Evolutionary conservation across 805 yeast genomes (phyloP), one percentile per base, ranked within the genome.

Genomic region (Zygosaccharomyces lentus): DNA sequence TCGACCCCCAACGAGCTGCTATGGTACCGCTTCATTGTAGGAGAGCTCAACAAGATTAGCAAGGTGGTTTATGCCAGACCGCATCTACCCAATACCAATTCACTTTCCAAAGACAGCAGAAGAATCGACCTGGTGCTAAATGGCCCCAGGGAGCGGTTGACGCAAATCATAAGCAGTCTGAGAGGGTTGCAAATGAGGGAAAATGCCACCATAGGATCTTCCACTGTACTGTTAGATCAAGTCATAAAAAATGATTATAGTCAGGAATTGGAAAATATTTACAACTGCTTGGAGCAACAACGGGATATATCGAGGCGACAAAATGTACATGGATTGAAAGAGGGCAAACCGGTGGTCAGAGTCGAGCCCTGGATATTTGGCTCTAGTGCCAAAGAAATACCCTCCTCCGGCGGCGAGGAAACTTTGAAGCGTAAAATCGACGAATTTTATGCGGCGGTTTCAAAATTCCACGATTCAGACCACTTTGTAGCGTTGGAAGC

Each of bases 41-140:
- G 35, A 17, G 50, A 50, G 37, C 38, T 57, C 12, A 45, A 45
- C 26, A 49, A 35, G 30, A 41, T 57, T 19, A 48, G 54, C 23
- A 51, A 48, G n/a, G 48, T 57, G 4, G 34, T 54, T 8, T 57
- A 57, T 23, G 51, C 54, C 10, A 49, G 43, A 26, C 53, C 57
- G 6, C 26, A 45, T 9, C 23, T 42, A 13, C 41, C 32, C 9
- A 47, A 43, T 13, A 41, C 53, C 2, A 35, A 38, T 15, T 38
- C 41, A 3, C 24, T 38, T 8, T 27, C 34, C 13, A 38, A 12
- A 24, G 34, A 38, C 27, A 16, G 10, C 6, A 27, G 26, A 17
- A 26, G 41, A 15, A 26, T 38, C 17, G 41, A 38, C 23, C 12
- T 38, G 13, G 41, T 38, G 34, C 34, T 38, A 9, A 38, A 17